Evolutionary conservation across 768 basidiomycete species (phyloP).

Genomic region (Mycena capillaripes): DNA sequence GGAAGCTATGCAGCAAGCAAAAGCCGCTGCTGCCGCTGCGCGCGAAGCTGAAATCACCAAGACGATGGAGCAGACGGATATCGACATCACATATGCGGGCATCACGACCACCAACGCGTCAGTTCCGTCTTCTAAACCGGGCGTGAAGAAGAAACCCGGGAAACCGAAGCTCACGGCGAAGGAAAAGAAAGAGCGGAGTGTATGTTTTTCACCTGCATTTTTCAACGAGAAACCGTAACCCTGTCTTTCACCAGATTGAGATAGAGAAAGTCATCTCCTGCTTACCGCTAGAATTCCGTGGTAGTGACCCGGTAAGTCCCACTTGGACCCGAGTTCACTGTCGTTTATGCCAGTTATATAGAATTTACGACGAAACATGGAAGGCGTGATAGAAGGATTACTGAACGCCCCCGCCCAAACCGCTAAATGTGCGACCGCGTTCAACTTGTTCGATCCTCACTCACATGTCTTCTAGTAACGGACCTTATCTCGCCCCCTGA

Average conservation of each 20-base stretch:
- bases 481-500: slow-evolving; percentile 86
- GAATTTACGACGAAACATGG: slow-evolving; percentile 84
- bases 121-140: slow-evolving; percentile 51
- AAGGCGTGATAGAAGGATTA: slow-evolving; percentile 82
- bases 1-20: slow-evolving; percentile 60
- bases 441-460: background rate
- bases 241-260: slow-evolving; percentile 56
- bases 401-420: slow-evolving; percentile 74
- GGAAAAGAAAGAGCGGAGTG: slow-evolving; percentile 87
- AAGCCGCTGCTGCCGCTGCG: slow-evolving; percentile 48
- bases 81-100: slow-evolving; percentile 54
- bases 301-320: slow-evolving; percentile 82
- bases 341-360: slow-evolving; percentile 44
- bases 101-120: slow-evolving; percentile 57
- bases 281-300: slow-evolving; percentile 92
- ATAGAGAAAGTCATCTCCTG: slow-evolving; percentile 81
- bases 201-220: slow-evolving; percentile 47
- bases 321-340: background rate
- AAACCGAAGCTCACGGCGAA: slow-evolving; percentile 82
- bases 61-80: slow-evolving; percentile 56
- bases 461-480: slow-evolving; percentile 63
- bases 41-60: slow-evolving; percentile 56
- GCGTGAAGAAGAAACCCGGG: slow-evolving; percentile 67
- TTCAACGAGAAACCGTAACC: background rate
- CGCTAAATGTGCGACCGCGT: slow-evolving; percentile 65